Percentiles rank a stretch among this genome's conserved stretches.
Conservation (phyloP, 306 rosid species). For the Cucurbita ficifolia region DNA sequence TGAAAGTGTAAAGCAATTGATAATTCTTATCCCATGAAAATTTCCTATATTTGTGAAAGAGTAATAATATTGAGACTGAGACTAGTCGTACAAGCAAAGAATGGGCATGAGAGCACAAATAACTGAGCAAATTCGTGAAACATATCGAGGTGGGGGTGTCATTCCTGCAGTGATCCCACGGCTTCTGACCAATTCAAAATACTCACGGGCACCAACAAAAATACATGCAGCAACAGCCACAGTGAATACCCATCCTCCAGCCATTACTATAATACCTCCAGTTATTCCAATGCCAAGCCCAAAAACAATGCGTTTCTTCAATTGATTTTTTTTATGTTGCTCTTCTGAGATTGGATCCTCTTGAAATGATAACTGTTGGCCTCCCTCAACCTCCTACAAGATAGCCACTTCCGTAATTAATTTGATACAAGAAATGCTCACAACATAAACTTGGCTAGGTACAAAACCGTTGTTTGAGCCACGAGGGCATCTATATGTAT, state of each 20-base stretch:
- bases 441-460: background rate
- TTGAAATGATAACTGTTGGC: background rate
- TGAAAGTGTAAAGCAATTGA: background rate
- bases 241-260: slow-evolving; percentile 83
- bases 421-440: slow-evolving; percentile 1
- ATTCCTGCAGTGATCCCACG: slow-evolving; percentile 78
- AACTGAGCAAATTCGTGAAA: slow-evolving; percentile 74
- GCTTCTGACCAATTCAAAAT: slow-evolving; percentile 80
- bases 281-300: slow-evolving; percentile 82
- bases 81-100: slow-evolving; percentile 55
- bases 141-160: slow-evolving; percentile 92
- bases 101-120: slow-evolving; percentile 82
- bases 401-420: slow-evolving; percentile 8
- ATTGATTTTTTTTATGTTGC: slow-evolving; percentile 40
- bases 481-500: background rate
- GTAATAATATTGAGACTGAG: slow-evolving; percentile 7
- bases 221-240: slow-evolving; percentile 52
- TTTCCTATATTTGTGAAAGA: background rate
- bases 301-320: slow-evolving; percentile 54
- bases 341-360: slow-evolving; percentile 25
- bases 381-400: slow-evolving; percentile 27
- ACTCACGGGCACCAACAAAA: slow-evolving; percentile 71
- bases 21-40: background rate
- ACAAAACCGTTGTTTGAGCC: background rate
- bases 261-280: slow-evolving; percentile 61